Evolutionary conservation across 2,329 filamentous ascomycete species (phyloP).

Genomic region (Stemphylium beticola): DNA sequence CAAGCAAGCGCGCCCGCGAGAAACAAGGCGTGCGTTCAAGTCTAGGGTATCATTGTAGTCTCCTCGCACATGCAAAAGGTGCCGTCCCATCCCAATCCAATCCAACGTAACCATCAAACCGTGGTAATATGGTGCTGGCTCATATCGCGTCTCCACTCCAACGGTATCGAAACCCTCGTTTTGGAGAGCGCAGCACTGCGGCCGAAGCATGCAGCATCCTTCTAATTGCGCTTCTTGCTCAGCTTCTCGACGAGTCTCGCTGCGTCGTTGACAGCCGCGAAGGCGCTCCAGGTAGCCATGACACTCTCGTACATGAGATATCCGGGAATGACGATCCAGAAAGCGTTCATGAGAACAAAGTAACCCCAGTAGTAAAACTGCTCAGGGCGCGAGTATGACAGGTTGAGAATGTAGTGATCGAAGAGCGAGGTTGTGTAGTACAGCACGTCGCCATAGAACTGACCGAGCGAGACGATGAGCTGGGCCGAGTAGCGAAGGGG

Average conservation of each 20-base stretch:
- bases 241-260: slow-evolving; percentile 41
- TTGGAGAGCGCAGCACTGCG: background rate
- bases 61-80: background rate
- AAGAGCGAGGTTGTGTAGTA: slow-evolving; percentile 70
- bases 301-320: slow-evolving; percentile 46
- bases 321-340: slow-evolving; percentile 68
- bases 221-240: slow-evolving; percentile 39
- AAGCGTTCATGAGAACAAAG: slow-evolving; percentile 69
- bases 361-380: slow-evolving; percentile 70
- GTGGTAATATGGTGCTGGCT: too few relatives aligned
- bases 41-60: slow-evolving; percentile 7
- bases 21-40: background rate
- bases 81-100: background rate
- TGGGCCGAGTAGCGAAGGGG: slow-evolving; percentile 66
- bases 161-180: too few relatives aligned
- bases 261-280: slow-evolving; percentile 44
- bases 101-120: background rate
- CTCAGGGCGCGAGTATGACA: slow-evolving; percentile 66
- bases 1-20: background rate
- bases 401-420: slow-evolving; percentile 61
- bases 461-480: slow-evolving; percentile 66
- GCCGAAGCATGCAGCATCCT: slow-evolving; percentile 4
- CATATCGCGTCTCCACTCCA: too few relatives aligned
- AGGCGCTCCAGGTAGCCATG: slow-evolving; percentile 40
- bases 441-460: slow-evolving; percentile 68